Evolutionary conservation across 2,329 filamentous ascomycete species (phyloP), one percentile per base, ranked within the genome.

Genomic region (Teratosphaeria pseudoeucalypti): DNA sequence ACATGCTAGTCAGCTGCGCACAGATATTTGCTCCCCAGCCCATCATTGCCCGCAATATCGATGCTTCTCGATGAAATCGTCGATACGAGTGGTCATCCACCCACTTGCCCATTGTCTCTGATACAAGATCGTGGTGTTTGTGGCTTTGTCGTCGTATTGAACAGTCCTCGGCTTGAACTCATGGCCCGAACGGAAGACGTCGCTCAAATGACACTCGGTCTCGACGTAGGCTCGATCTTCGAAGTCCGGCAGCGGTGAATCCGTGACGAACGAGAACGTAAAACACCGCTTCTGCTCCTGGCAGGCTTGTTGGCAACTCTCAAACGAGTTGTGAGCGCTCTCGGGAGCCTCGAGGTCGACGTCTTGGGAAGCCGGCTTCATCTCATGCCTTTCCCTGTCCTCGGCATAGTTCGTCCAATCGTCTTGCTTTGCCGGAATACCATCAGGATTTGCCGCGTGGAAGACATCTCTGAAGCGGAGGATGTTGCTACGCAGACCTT

Each of bases 361-460:
- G 37, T 43, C 37, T 43, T 43, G 14, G 32, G n/a, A 10, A 55
- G 19, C 12, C 37, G 52, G 12, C 10, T 61, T 60, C 37, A 63
- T 23, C 5, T 56, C 57, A 34, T 61, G 61, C 10, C 55, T 19
- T 4, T 54, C 49, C 16, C 32, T 34, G n/a, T 60, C 60, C 7
- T 62, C 55, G 12, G 62, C 57, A n/a, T 57, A 19, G 52, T 66
- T 67, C 49, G 65, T 63, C 65, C 65, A 68, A 52, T 61, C 54
- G 3, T 49, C 47, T 10, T 56, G 57, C 43, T 27, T 59, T 29
- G 52, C 37, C 43, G 57, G 56, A 23, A 59, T 14, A 43, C 60
- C 57, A 27, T n/a, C 26, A 10, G 56, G 34, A 54, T 63, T 64
- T 16, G 58, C 52, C 43, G 60, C 56, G 7, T 57, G 9, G 47